Conservation (phyloP, 2,329 filamentous ascomycete genomes). For the Pestalotiopsis sp. region DNA sequence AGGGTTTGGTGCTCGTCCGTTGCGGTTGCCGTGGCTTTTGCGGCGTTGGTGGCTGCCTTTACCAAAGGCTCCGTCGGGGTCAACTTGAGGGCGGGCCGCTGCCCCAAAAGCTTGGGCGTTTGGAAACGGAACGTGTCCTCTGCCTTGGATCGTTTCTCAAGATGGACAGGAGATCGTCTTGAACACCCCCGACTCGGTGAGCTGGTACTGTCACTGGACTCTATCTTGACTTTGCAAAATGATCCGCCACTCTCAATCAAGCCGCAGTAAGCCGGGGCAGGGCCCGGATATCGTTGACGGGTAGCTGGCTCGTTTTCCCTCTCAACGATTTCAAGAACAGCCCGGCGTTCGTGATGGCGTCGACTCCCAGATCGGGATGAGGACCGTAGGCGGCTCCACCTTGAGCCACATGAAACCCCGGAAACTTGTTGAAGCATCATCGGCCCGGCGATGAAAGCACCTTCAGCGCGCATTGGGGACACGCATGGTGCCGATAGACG, state of each 20-base stretch:
- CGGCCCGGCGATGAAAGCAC: constrained; percentile 51
- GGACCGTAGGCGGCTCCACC: constrained; percentile 46
- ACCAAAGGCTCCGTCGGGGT: constrained; percentile 41
- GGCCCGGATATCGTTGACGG: constrained; percentile 42
- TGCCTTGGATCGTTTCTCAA: constrained; percentile 28
- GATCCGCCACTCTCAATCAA: constrained; percentile 51
- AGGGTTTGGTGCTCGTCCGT: constrained; percentile 32
- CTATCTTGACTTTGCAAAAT: constrained; percentile 48
- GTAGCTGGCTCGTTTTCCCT: constrained; percentile 29
- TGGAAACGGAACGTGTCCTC: constrained; percentile 40
- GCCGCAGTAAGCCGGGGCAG: constrained; percentile 38
- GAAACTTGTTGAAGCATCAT: constrained; percentile 47
- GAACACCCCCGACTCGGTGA: constrained; percentile 41
- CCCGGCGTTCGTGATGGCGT: constrained; percentile 51
- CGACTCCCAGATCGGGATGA: constrained; percentile 44
- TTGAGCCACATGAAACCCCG: constrained; percentile 54
- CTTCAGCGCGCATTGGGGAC: constrained; percentile 39
- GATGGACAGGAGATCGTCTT: constrained; percentile 39
- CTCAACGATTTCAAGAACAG: constrained; percentile 44
- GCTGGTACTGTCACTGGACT: constrained; percentile 49
- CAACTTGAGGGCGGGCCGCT: constrained; percentile 45
- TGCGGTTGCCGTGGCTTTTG: constrained; percentile 24
- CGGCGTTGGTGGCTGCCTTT: neutral
- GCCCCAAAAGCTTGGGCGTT: constrained; percentile 41
- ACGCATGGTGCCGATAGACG: neutral